Evolutionary conservation across 495 filamentous ascomycete genomes (phyloP).

Genomic region (Podospora tetraspora): DNA sequence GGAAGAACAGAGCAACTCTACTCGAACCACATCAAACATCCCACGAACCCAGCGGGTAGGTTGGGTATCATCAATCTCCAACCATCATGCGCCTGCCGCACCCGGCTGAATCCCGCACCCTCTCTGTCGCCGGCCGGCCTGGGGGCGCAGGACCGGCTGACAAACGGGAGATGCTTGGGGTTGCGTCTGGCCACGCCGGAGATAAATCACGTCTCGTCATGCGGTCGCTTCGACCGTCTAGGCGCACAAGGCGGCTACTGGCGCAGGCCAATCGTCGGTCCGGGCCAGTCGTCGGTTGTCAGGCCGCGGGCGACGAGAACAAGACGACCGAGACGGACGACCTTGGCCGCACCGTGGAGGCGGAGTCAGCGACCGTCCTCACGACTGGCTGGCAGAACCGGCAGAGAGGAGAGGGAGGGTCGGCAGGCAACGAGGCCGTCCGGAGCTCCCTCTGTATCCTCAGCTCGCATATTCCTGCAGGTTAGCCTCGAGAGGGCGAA

Average conservation of each 20-base stretch:
- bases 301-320: background rate
- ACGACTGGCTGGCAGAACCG: conserved; percentile 6
- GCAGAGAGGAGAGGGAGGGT: background rate
- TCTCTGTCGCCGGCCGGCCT: conserved; percentile 1
- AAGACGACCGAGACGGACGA: conserved; percentile 12
- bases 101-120: conserved; percentile 21
- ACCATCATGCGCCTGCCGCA: conserved; percentile 15
- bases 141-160: conserved; percentile 10
- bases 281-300: conserved; percentile 15
- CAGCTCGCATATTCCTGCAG: conserved; percentile 10
- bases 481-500: background rate
- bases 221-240: conserved; percentile 11
- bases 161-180: conserved; percentile 13
- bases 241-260: conserved; percentile 29
- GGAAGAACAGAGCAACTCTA: background rate
- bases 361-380: conserved; percentile 11
- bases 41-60: conserved; percentile 4
- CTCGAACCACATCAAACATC: conserved; percentile 3
- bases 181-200: conserved; percentile 15
- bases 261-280: conserved; percentile 22
- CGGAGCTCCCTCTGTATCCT: conserved; percentile 4
- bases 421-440: conserved; percentile 7
- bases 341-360: conserved; percentile 12
- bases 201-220: conserved; percentile 22
- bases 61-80: conserved; percentile 17